Evolutionary conservation across 2,329 filamentous ascomycete genomes (phyloP), one percentile per base, ranked within the genome.

Genomic region (Scedosporium aurantiacum): DNA sequence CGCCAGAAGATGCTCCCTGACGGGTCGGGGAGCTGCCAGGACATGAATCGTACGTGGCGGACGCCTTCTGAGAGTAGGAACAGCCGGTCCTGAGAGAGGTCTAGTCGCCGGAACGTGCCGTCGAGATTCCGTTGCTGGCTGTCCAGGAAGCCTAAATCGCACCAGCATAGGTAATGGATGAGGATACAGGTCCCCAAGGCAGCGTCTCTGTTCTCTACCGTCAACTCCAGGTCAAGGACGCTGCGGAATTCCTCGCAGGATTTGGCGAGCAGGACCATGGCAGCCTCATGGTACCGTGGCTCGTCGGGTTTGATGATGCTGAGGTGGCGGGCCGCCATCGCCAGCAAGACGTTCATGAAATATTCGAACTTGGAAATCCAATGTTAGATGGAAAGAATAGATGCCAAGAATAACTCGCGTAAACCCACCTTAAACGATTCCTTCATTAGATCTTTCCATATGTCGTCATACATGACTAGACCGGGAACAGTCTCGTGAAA

Each of bases 81-180:
- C 3, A 72, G 65, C 23, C 65, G 64, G 61, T 72, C 70, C 4
- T 57, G 58, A 0, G 64, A 65, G 8, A 72, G 65, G 27, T 71
- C 65, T 7, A 64, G 62, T 5, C n/a, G 43, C 23, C 28, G 45
- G 55, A 28, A 41, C 10, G 4, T 41, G 14, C 2, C 12, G 32
- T 54, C 57, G 52, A 12, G 16, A 14, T 32, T 57, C 3, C 40
- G 37, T 16, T 50, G 41, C 28, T 65, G 62, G 14, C 60, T 62
- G 5, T 69, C 68, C 21, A 70, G 63, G 57, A 70, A 70, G 4
- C 63, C 64, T 2, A 70, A 58, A 52, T 70, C 64, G 52, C 64
- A 66, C 69, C 70, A 71, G 6, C 67, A 65, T n/a, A 71, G 65
- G 52, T 69, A 69, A 25, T 71, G 67, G 58, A 71, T 66, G 10